Percentiles rank a stretch among this genome's conserved stretches.
Evolutionary conservation across 73 alveolate species (phyloP).

Genomic region (Paramecium sexaurelia): DNA sequence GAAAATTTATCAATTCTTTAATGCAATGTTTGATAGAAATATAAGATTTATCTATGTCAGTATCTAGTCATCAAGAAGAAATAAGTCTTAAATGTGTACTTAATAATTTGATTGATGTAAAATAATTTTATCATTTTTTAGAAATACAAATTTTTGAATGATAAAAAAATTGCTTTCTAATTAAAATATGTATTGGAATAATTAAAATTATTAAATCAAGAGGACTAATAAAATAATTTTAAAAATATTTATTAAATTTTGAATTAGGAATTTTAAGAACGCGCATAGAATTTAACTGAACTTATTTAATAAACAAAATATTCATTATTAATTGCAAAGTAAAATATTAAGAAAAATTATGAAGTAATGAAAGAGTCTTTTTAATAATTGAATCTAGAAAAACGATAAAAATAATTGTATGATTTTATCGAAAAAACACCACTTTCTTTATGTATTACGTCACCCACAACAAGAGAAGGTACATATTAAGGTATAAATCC

Average conservation of each 20-base stretch:
- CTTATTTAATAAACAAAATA: conserved; percentile 4
- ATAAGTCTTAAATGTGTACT: not conserved
- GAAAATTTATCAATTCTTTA: not conserved
- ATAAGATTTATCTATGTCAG: not conserved
- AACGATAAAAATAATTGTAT: conserved; percentile 46
- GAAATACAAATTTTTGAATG: not conserved
- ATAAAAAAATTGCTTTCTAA: not conserved
- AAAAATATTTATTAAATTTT: not conserved
- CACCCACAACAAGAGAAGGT: conserved; percentile 61
- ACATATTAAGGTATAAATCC: too few species aligned
- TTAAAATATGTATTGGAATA: conserved; percentile 24
- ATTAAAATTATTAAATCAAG: not conserved
- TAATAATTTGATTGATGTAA: conserved; percentile 45
- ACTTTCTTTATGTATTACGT: conserved; percentile 51
- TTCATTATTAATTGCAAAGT: conserved; percentile 38
- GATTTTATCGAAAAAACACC: conserved; percentile 61
- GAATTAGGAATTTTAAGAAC: conserved; percentile 27
- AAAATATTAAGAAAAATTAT: conserved; percentile 39
- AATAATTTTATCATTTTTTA: not conserved
- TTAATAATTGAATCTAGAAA: conserved; percentile 33
- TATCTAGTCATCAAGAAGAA: conserved; percentile 31
- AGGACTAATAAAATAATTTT: conserved; percentile 20
- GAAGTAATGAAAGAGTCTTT: conserved; percentile 33
- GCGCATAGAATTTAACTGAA: not conserved
- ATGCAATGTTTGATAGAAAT: not conserved